Evolutionary conservation across 495 filamentous ascomycete genomes (phyloP).

Genomic region (Penicillium salamii): DNA sequence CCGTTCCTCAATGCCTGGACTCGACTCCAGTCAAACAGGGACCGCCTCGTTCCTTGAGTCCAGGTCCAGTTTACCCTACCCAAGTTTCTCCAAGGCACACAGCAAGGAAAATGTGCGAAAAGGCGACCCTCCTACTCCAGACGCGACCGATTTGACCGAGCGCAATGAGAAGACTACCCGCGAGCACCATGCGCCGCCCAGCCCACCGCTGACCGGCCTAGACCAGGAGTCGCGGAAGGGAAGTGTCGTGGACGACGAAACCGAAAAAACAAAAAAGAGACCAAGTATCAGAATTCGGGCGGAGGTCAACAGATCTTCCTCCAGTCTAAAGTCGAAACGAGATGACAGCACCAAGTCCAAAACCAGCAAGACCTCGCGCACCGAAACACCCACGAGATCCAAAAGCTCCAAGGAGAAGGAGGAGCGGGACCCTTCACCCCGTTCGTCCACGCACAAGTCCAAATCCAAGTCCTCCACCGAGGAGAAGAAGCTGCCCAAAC

Average conservation of each 20-base stretch:
- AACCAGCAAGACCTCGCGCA: conserved; percentile 36
- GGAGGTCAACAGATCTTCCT: conserved; percentile 40
- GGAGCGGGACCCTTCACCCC: conserved; percentile 30
- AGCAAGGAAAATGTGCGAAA: conserved; percentile 77
- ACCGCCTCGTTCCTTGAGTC: conserved; percentile 49
- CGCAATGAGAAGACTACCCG: conserved; percentile 36
- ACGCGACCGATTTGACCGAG: conserved; percentile 71
- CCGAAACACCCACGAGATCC: conserved; percentile 42
- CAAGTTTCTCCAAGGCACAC: conserved; percentile 82
- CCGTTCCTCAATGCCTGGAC: conserved; percentile 50
- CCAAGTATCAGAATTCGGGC: conserved; percentile 40
- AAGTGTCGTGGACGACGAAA: conserved; percentile 38
- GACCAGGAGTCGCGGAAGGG: conserved; percentile 47
- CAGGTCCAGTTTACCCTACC: conserved; percentile 72
- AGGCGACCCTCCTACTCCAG: conserved; percentile 71
- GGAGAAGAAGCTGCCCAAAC: conserved; percentile 32
- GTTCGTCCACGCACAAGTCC: conserved; percentile 33
- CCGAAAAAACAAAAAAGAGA: conserved; percentile 37
- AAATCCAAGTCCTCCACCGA: conserved; percentile 30
- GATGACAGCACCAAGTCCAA: conserved; percentile 32
- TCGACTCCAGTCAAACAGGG: conserved; percentile 37
- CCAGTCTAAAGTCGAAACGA: conserved; percentile 39
- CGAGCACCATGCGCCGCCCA: conserved; percentile 52
- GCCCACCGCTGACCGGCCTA: conserved; percentile 59
- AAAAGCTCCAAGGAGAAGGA: conserved; percentile 29